Evolutionary conservation across 2,329 filamentous ascomycete species (phyloP).

Genomic region (Fusarium falciforme): DNA sequence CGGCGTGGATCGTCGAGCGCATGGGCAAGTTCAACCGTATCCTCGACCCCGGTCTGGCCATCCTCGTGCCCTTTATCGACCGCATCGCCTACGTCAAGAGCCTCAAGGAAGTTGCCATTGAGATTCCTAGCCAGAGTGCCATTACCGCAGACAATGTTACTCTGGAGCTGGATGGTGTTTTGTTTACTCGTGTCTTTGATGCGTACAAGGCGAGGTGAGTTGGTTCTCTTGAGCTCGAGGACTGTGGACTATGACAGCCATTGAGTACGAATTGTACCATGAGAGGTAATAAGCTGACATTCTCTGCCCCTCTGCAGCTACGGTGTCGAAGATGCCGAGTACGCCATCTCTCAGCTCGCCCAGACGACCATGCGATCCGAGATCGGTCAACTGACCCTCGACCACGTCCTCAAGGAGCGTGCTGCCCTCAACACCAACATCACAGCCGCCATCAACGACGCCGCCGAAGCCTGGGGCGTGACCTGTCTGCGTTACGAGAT

Average conservation of each 20-base stretch:
- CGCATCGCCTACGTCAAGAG: conserved; percentile 98
- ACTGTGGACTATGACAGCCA: background rate
- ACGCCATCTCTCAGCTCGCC: conserved; percentile 96
- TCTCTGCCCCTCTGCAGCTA: conserved; percentile 69
- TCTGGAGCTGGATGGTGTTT: conserved; percentile 91
- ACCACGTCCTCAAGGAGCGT: conserved; percentile 97
- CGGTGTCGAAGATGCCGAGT: conserved; percentile 97
- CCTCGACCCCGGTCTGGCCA: conserved; percentile 88
- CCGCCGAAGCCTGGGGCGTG: conserved; percentile 95
- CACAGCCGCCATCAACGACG: conserved; percentile 98
- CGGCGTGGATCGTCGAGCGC: conserved; percentile 98
- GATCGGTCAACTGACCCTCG: conserved; percentile 94
- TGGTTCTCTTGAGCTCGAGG: background rate
- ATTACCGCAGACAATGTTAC: conserved; percentile 99
- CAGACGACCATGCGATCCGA: conserved; percentile 99
- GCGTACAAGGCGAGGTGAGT: conserved; percentile 94
- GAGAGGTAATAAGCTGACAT: conserved; percentile 13
- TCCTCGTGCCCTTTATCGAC: conserved; percentile 91
- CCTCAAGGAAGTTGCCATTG: conserved; percentile 93
- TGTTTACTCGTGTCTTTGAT: conserved; percentile 97
- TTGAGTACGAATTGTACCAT: background rate
- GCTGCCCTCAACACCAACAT: conserved; percentile 97
- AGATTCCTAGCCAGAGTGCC: conserved; percentile 97
- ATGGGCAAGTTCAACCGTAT: conserved; percentile 99
- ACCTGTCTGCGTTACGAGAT: conserved; percentile 98